phyloP scores from a whole-genome alignment of 75 land plant species.

The Selaginella tamariscina region DNA sequence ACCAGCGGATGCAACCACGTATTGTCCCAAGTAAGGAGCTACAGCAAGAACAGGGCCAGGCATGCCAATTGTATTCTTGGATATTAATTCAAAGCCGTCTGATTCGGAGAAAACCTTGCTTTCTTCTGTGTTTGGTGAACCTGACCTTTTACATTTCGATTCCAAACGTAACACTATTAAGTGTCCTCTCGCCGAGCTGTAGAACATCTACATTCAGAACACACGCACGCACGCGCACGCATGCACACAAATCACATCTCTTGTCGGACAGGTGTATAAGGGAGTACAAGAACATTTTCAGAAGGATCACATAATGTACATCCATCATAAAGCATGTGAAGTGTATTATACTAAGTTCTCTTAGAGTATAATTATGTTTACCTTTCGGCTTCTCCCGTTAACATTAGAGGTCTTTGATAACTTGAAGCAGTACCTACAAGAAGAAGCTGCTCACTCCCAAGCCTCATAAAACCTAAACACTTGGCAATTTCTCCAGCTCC shows the following conservation, averaged over 20 bases:
- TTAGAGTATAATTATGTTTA: slow-evolving; percentile 10
- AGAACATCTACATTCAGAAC: too few relatives aligned
- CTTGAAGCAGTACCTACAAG: slow-evolving; percentile 76
- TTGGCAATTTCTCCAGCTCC: slow-evolving; percentile 64
- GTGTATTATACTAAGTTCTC: too few relatives aligned
- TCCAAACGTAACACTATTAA: not conserved
- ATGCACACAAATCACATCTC: too few relatives aligned
- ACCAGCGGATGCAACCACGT: slow-evolving; percentile 80
- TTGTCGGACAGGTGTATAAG: too few relatives aligned
- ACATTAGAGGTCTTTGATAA: slow-evolving; percentile 60
- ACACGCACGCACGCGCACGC: too few relatives aligned
- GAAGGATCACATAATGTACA: too few relatives aligned
- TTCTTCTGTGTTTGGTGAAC: too few relatives aligned
- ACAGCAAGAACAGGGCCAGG: slow-evolving; percentile 66
- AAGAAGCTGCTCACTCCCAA: slow-evolving; percentile 58
- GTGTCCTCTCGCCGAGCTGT: not conserved
- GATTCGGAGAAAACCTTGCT: not conserved
- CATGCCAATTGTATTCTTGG: slow-evolving; percentile 25
- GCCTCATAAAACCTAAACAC: slow-evolving; percentile 62
- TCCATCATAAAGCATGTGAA: too few relatives aligned
- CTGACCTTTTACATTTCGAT: too few relatives aligned
- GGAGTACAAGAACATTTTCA: too few relatives aligned
- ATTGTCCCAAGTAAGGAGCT: slow-evolving; percentile 66
- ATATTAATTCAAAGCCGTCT: slow-evolving; percentile 43
- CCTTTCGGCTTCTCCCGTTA: slow-evolving; percentile 93